A percentile compares a stretch with the other conserved stretches of the same genome.
Evolutionary conservation across 305 asterid species (phyloP).

Genomic region (Solanum hybrid): DNA sequence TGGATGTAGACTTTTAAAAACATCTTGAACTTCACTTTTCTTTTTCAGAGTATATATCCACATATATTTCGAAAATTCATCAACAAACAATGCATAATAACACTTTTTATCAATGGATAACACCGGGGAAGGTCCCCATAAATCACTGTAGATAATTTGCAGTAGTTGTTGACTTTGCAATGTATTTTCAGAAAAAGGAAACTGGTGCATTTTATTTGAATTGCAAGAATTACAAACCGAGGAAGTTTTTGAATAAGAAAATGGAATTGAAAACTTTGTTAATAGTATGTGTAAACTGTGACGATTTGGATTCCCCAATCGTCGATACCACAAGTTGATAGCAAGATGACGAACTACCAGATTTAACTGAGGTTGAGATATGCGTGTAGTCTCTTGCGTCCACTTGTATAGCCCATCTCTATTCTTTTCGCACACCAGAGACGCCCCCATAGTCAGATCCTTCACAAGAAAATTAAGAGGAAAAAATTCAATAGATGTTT

Average conservation of each 20-base stretch:
- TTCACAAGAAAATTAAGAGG: neutral
- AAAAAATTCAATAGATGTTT: neutral
- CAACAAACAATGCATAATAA: neutral
- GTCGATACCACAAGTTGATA: neutral
- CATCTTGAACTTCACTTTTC: neutral
- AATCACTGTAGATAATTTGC: neutral
- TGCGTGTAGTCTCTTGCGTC: neutral
- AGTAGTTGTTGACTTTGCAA: neutral
- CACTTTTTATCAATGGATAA: neutral
- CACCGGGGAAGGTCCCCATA: neutral
- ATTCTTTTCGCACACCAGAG: neutral
- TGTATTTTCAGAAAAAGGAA: neutral
- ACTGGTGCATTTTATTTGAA: neutral
- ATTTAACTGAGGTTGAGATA: neutral
- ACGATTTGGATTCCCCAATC: neutral
- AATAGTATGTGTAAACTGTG: neutral
- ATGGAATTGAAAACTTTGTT: neutral
- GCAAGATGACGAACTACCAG: neutral
- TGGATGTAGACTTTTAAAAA: neutral
- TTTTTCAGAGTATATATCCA: neutral
- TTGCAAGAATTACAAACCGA: neutral
- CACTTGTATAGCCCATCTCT: neutral
- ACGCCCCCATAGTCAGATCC: neutral
- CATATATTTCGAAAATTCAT: neutral
- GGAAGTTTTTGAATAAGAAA: too few relatives aligned